Base-by-base conservation (phyloP, 2,329 filamentous ascomycete genomes). In the Cercospora sp. region DNA sequence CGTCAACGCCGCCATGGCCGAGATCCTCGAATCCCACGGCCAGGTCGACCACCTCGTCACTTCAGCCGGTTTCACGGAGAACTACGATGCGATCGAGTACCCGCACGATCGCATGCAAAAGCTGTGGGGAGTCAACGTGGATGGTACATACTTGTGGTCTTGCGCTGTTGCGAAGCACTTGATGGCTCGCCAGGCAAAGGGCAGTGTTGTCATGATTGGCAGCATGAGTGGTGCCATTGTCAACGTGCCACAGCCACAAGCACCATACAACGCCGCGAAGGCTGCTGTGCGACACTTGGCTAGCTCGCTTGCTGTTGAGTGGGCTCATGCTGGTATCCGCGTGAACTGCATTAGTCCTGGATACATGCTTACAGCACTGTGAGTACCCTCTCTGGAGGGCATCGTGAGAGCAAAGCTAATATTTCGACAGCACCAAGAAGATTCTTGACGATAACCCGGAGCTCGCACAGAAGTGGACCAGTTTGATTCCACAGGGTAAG, bases 271-370 rank as follows among this genome's bases (percentile, higher is more conserved):
- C 78, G 92, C 91, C 5, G 89, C 93, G 70, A 98, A 98, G 82
- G 94, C 95, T 39, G 95, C 92, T 10, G 91, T 98, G 57, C 87
- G 94, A 70, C 94, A 98, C 81, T 82, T 98, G 69, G 93, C 93
- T 12, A 87, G 91, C 42, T 95, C 91, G 72, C 85, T 97, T 75
- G 94, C 94, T 39, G 94, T 97, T 61, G 95, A 98, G 81, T 98
- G 95, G 94, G 93, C 94, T 0, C 86, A 89, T 73, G 88, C 90
- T 42, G 90, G 90, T 73, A 97, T 98, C 77, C 88, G 94, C 39
- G 94, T 98, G 73, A 98, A 98, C 83, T 95, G 92, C 81, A 95
- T 98, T 79, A 93, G 90, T 31, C 94, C 94, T 0, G 94, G 95
- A 55, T 98, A 98, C 81, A 98, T 98, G 94, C 83, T 97, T 73